These are phyloP conservation scores for Knufia fluminis DNA, from an alignment of 2,329 filamentous ascomycete genomes.

Conservation along the genomic window DNA sequence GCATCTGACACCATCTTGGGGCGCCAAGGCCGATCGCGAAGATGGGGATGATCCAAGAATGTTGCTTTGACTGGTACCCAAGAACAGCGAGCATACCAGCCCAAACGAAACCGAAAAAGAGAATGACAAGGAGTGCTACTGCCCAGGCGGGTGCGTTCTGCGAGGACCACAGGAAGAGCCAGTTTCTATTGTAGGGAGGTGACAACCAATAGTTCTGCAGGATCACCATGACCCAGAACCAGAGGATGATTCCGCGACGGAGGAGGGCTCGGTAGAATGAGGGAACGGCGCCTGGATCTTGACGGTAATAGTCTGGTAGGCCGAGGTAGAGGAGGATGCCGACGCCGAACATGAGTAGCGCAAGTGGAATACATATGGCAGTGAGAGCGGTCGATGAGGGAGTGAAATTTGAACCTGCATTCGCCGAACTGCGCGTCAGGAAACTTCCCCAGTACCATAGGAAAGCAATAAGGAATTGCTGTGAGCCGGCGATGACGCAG, in stretches of 20 bases:
- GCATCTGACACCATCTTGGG: constrained; percentile 58
- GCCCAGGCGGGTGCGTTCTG: constrained; percentile 49
- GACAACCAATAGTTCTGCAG: constrained; percentile 60
- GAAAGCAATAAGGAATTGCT: constrained; percentile 55
- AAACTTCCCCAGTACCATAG: constrained; percentile 60
- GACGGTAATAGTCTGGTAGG: constrained; percentile 59
- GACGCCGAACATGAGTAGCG: constrained; percentile 48
- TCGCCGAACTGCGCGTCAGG: constrained; percentile 37
- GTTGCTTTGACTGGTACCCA: constrained; percentile 47
- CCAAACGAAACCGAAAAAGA: constrained; percentile 50
- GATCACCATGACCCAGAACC: constrained; percentile 56
- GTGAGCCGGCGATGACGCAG: constrained; percentile 48
- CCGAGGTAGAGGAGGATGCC: constrained; percentile 49
- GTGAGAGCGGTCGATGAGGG: constrained; percentile 36
- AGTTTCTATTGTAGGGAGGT: constrained; percentile 58
- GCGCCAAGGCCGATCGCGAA: constrained; percentile 59
- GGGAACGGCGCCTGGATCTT: constrained; percentile 53
- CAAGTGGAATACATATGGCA: constrained; percentile 50
- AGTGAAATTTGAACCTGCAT: constrained; percentile 31
- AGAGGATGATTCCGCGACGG: constrained; percentile 55
- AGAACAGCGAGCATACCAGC: constrained; percentile 43
- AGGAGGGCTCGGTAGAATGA: constrained; percentile 57
- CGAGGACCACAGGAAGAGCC: constrained; percentile 55
- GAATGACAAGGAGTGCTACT: constrained; percentile 43
- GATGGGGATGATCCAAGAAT: constrained; percentile 53